Conservation (phyloP, 2,329 filamentous ascomycete genomes). For the Exophiala xenobiotica region DNA sequence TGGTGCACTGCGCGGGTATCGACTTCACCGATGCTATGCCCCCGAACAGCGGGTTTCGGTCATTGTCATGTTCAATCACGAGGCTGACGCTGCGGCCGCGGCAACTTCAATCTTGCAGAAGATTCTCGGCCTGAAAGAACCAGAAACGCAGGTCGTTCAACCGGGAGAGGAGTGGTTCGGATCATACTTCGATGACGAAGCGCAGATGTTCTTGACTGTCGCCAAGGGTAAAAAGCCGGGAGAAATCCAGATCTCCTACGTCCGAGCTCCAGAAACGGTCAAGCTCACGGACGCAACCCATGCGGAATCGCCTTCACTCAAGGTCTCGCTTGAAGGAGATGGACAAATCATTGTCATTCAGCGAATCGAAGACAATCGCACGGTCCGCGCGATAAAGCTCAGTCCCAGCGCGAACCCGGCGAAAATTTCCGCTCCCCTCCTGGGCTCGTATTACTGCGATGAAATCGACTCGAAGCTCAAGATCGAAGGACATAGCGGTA, state of each 20-base stretch:
- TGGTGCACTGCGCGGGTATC: constrained; percentile 45
- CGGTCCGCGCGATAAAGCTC: constrained; percentile 31
- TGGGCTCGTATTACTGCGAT: constrained; percentile 38
- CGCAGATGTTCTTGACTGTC: constrained; percentile 1
- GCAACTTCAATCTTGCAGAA: constrained; percentile 36
- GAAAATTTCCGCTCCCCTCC: constrained; percentile 16
- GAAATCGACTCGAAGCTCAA: constrained; percentile 42
- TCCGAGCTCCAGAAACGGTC: constrained; percentile 27
- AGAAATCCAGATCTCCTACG: not conserved
- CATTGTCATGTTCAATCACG: constrained; percentile 44
- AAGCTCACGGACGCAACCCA: constrained; percentile 13
- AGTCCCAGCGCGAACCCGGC: constrained; percentile 10
- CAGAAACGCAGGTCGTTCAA: constrained; percentile 6
- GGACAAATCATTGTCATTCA: constrained; percentile 33
- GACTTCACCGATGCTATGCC: constrained; percentile 39
- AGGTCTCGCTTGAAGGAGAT: constrained; percentile 36
- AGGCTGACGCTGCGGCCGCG: constrained; percentile 33
- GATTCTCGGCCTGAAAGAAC: constrained; percentile 32
- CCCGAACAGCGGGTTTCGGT: constrained; percentile 40
- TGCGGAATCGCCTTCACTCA: constrained; percentile 30
- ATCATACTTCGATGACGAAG: constrained; percentile 38
- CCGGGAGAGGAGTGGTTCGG: constrained; percentile 36
- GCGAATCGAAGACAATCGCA: constrained; percentile 34
- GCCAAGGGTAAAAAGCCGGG: constrained; percentile 29
- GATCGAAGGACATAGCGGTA: constrained; percentile 36